Base-by-base conservation (phyloP, 2,329 filamentous ascomycete genomes). In the Alternaria sp. region DNA sequence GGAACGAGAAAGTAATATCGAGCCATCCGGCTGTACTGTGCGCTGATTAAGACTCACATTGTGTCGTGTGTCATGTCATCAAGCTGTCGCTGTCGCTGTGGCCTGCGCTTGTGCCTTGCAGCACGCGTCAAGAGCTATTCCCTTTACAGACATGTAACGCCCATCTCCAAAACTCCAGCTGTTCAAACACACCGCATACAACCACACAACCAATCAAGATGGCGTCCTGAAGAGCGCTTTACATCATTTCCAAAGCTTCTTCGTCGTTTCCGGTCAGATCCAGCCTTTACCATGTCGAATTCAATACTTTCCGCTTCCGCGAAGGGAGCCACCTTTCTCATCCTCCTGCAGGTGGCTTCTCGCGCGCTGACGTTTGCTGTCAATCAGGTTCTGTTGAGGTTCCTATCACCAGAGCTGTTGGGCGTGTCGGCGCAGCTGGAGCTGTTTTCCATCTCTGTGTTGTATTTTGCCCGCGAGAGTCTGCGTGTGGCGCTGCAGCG, bases 381-480 rank as follows among this genome's bases (percentile, higher is more conserved):
- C 76, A 99, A 98, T 82, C 95, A 99, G 80, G 79, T 97, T 41
- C 87, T 99, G 28, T 87, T 99, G 8, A 92, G 95, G 37, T 95
- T 92, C 77, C 84, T 98, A 47, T 97, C 94, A 1, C 94, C 96
- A 0, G 87, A 91, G 62, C 86, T 96, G 0, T 87, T 99, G 1
- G 96, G 95, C 6, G 85, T 97, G 6, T 91, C 94, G 2, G 91
- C 94, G 0, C 96, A 97, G 79, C 87, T 99, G 4, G 96, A 99
- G 74, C 89, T 98, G 1, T 97, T 94, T 79, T 94, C 95, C 63
- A 91, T 97, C 47, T 93, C 94, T 0, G 90, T 96, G n/a, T 86
- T 99, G 1, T 97, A 97, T 80, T 98, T 99, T 75, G 92, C 96
- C 0, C 88, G 96, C 43, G 96, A 99, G 81, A 95, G 92, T 73